Conservation (phyloP, 257 asterid genomes). For the Solanum infundibuliforme region DNA sequence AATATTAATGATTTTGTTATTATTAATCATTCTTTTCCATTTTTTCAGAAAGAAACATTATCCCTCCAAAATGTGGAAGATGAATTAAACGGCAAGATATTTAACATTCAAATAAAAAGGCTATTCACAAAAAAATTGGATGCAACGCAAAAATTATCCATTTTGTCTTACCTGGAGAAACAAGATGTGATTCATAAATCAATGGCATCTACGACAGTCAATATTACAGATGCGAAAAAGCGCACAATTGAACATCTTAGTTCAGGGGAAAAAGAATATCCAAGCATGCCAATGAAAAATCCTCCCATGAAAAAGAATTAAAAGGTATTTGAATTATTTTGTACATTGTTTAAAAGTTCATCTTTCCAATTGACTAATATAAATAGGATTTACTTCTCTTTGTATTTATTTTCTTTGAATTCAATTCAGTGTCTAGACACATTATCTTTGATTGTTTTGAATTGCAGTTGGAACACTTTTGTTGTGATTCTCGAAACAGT, state of each 20-base stretch:
- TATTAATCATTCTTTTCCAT: not conserved
- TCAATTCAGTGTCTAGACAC: too few species aligned
- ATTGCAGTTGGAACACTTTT: too few species aligned
- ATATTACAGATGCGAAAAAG: not conserved
- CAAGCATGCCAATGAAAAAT: not conserved
- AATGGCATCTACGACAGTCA: accelerated
- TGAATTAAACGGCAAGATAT: too few species aligned
- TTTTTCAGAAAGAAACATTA: not conserved
- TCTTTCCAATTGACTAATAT: too few species aligned
- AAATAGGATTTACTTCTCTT: too few species aligned
- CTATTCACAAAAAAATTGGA: not conserved
- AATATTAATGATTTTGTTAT: too few species aligned
- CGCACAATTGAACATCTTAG: not conserved
- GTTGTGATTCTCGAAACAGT: too few species aligned
- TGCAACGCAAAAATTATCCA: not conserved
- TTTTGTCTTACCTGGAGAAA: not conserved
- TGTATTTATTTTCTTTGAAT: too few species aligned
- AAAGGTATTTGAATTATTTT: not conserved
- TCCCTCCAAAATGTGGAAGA: too few species aligned
- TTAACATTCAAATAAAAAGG: not conserved
- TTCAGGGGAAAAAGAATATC: not conserved
- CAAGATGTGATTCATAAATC: not conserved
- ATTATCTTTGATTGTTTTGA: too few species aligned
- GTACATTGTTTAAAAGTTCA: not conserved
- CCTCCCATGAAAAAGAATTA: not conserved